These are phyloP conservation scores for Hibiscus syriacus DNA, from an alignment of 345 rosid genomes.

Conservation along the genomic window DNA sequence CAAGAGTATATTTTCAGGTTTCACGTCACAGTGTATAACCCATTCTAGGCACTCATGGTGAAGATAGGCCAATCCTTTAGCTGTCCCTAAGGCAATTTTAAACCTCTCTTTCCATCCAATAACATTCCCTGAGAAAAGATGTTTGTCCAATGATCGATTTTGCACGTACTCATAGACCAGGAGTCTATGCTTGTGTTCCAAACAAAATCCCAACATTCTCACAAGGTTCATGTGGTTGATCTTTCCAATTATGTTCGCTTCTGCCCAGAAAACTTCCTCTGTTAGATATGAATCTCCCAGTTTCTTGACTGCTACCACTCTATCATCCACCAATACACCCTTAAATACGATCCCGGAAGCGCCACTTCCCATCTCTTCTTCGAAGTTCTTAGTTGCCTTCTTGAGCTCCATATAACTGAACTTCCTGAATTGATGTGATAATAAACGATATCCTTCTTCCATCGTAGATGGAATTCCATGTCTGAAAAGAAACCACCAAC, in stretches of 20 bases:
- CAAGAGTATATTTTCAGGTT: constrained; percentile 56
- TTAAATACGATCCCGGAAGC: constrained; percentile 43
- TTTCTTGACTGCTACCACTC: constrained; percentile 44
- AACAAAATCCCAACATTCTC: constrained; percentile 47
- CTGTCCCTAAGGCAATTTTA: constrained; percentile 49
- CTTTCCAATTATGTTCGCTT: constrained; percentile 40
- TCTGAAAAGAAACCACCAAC: constrained; percentile 29
- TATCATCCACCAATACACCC: constrained; percentile 33
- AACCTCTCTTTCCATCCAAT: constrained; percentile 45
- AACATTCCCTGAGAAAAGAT: constrained; percentile 23
- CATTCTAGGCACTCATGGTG: constrained; percentile 59
- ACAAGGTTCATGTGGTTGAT: constrained; percentile 54
- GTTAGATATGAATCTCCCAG: constrained; percentile 33
- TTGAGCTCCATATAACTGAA: constrained; percentile 29
- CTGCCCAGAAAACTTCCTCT: constrained; percentile 45
- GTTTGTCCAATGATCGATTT: constrained; percentile 44
- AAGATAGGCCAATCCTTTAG: constrained; percentile 48
- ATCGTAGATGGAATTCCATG: not conserved
- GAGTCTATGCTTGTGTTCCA: constrained; percentile 30
- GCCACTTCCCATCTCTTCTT: constrained; percentile 38
- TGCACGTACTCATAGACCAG: constrained; percentile 45
- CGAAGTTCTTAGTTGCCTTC: constrained; percentile 28
- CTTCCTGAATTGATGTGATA: constrained; percentile 25
- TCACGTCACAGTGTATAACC: constrained; percentile 54
- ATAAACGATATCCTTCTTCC: constrained; percentile 22